Percentiles rank a stretch among this genome's conserved stretches.
phyloP scores from a whole-genome alignment of 768 basidiomycete genomes.

The Hemileccinum rubropunctum region DNA sequence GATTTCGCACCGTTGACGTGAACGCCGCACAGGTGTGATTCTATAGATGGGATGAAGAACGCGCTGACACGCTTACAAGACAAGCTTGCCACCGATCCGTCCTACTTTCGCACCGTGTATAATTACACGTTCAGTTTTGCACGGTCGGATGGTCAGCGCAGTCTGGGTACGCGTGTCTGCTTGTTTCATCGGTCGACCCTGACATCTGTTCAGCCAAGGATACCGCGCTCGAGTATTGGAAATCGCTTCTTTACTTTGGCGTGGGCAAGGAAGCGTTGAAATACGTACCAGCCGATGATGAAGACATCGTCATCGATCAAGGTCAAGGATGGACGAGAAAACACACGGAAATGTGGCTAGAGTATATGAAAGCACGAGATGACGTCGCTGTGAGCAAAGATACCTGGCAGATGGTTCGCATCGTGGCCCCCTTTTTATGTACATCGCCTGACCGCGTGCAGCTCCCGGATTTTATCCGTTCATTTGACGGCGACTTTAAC shows the following conservation, averaged over 20 bases:
- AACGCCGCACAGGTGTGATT: constrained; percentile 52
- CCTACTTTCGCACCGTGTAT: constrained; percentile 78
- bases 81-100: constrained; percentile 60
- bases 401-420: constrained; percentile 80
- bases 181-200: background rate
- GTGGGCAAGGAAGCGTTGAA: constrained; percentile 63
- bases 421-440: constrained; percentile 4
- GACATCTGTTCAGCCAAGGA: constrained; percentile 50
- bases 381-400: constrained; percentile 83
- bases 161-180: constrained; percentile 53
- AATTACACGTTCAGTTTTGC: constrained; percentile 80
- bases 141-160: constrained; percentile 71
- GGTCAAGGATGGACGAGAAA: constrained; percentile 60
- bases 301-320: constrained; percentile 41
- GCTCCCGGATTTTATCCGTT: constrained; percentile 78
- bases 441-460: constrained; percentile 27
- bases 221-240: constrained; percentile 75
- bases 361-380: constrained; percentile 63
- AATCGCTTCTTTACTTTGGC: constrained; percentile 70
- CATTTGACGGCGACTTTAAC: constrained; percentile 68
- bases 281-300: constrained; percentile 39
- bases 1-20: constrained; percentile 4
- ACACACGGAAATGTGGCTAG: constrained; percentile 73
- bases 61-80: constrained; percentile 52
- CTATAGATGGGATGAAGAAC: constrained; percentile 56